Evolutionary conservation across 1,284 basidiomycete genomes (phyloP).

Genomic region (Amylostereum chailletii): DNA sequence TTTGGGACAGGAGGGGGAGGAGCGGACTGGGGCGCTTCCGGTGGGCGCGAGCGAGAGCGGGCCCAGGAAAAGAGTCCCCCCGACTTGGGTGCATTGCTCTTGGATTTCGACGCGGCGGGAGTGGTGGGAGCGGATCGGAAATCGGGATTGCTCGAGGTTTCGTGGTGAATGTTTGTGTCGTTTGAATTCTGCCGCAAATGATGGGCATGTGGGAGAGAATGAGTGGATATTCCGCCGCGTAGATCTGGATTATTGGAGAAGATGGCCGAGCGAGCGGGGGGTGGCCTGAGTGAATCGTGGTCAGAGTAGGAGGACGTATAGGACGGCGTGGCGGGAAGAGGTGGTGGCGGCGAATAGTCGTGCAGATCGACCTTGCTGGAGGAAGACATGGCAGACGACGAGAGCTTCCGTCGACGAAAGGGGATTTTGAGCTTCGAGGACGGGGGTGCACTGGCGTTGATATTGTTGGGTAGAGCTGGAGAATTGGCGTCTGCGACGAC

Average conservation of each 20-base stretch:
- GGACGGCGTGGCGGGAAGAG: conserved; percentile 18
- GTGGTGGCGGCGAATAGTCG: conserved; percentile 12
- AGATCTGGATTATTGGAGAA: conserved; percentile 45
- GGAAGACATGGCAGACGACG: not conserved
- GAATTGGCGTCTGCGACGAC: conserved; percentile 14
- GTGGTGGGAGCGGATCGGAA: not conserved
- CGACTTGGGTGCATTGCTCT: conserved; percentile 6
- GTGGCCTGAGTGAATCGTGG: conserved; percentile 26
- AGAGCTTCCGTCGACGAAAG: conserved; percentile 21
- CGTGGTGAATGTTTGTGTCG: too few species aligned
- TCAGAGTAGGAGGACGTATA: conserved; percentile 28
- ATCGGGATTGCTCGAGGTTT: too few species aligned
- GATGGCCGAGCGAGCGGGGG: conserved; percentile 48
- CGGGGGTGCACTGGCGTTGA: conserved; percentile 20
- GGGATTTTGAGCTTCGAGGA: conserved; percentile 27
- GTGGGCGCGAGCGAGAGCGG: conserved; percentile 10
- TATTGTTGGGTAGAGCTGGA: conserved; percentile 12
- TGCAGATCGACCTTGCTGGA: conserved; percentile 12
- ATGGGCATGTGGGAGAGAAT: conserved; percentile 43
- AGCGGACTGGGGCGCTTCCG: not conserved
- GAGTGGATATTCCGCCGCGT: conserved; percentile 41
- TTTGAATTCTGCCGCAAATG: too few species aligned
- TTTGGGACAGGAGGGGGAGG: conserved; percentile 1
- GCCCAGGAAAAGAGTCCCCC: conserved; percentile 24
- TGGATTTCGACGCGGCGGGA: conserved; percentile 8